Evolutionary conservation across 805 yeast species (phyloP).

Genomic region (Yarrowia alimentaria): DNA sequence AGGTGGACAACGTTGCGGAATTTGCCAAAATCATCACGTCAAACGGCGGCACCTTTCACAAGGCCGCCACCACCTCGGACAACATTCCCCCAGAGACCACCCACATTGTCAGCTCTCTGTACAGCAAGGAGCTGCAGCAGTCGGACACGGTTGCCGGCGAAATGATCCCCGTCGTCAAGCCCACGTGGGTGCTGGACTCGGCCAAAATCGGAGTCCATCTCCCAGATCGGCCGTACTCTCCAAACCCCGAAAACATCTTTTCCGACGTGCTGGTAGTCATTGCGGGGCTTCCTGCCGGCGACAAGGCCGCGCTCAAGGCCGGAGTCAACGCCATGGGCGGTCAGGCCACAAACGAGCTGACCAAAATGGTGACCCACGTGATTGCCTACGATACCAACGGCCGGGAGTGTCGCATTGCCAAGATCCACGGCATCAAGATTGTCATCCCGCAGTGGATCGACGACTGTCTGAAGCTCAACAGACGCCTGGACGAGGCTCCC

Average conservation of each 20-base stretch:
- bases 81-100: slow-evolving; percentile 10
- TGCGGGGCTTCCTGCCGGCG: slow-evolving; percentile 56
- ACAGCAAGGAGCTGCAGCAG: slow-evolving; percentile 6
- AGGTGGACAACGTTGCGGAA: slow-evolving; percentile 1
- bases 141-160: slow-evolving; percentile 31
- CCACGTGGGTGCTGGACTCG: slow-evolving; percentile 59
- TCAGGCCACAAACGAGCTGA: slow-evolving; percentile 57
- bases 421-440: slow-evolving; percentile 37
- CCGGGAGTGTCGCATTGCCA: slow-evolving; percentile 50
- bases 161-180: slow-evolving; percentile 65
- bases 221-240: slow-evolving; percentile 62
- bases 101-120: slow-evolving; percentile 9
- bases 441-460: slow-evolving; percentile 82
- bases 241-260: slow-evolving; percentile 66
- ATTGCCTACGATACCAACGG: slow-evolving; percentile 49
- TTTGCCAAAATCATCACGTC: slow-evolving; percentile 3
- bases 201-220: slow-evolving; percentile 44
- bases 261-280: slow-evolving; percentile 60
- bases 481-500: slow-evolving; percentile 51
- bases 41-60: slow-evolving; percentile 6
- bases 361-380: slow-evolving; percentile 75
- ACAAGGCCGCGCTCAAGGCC: slow-evolving; percentile 63
- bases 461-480: slow-evolving; percentile 57
- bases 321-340: slow-evolving; percentile 80
- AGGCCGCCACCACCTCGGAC: slow-evolving; percentile 5